Base-by-base conservation (phyloP, 352 stramenopile genomes). In the Globisporangium sylvaticum region DNA sequence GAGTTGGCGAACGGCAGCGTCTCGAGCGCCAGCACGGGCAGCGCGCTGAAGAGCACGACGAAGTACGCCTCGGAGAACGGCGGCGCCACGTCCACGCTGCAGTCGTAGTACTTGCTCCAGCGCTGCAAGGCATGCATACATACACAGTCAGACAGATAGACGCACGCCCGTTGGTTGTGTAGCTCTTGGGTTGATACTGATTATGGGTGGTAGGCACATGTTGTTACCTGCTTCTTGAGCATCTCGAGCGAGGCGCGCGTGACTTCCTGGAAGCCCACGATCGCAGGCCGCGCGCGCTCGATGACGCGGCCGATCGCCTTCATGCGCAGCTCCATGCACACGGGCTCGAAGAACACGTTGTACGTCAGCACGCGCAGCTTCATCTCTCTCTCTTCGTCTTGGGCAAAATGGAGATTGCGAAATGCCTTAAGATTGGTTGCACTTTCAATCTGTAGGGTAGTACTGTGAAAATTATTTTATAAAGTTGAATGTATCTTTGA, bases 221-320 rank as follows among this genome's bases (percentile, higher is more conserved):
- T 27, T 6, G 31, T 27, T 44, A 69, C 69, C 65, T 79, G 79
- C n/a, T 65, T 65, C 34, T 80, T 78, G 32, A 92, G 81, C 59
- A 93, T 69, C 50, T 64, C 69, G 25, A 93, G 72, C 55, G 81
- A 73, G 27, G 88, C 81, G 29, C 76, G 75, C 65, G 85, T 93
- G 37, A 91, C 75, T 65, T 93, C 85, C 71, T 93, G 85, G 67
- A 93, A 93, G 54, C 85, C 85, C 29, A 93, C 74, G 32, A 93
- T 70, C 18, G 80, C 85, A 14, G 85, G 83, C 0, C 85, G 83
- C n/a, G 69, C 58, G 29, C 71, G 66, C 52, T 87, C 74, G 12
- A 93, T 71, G 25, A 87, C 34, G 0, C 71, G 59, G 3, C 83
- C 83, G 65, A 93, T 83, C 7, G 81, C 83, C 3, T 74, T 68